Percentiles rank a stretch among this genome's conserved stretches.
These are phyloP conservation scores for Leptographium radiaticola DNA, from an alignment of 2,329 filamentous ascomycete species.

Conservation along the genomic window DNA sequence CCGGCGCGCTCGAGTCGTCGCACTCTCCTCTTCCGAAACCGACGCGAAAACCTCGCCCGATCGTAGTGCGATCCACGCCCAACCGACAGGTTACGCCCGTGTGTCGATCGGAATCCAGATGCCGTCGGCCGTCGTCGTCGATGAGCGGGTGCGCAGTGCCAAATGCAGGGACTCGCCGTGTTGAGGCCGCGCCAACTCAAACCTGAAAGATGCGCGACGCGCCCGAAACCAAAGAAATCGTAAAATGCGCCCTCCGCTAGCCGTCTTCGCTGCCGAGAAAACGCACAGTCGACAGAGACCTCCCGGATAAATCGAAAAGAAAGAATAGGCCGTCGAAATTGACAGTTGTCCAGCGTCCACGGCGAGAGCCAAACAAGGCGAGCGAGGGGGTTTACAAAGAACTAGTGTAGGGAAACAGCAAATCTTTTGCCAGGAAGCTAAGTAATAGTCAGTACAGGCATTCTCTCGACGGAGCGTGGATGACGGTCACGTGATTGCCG, in stretches of 20 bases:
- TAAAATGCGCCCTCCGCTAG: not conserved
- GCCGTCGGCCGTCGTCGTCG: not conserved
- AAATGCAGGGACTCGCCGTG: not conserved
- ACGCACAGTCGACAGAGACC: too few species aligned
- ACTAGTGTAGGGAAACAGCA: not conserved
- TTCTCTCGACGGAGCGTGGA: not conserved
- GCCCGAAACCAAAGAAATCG: not conserved
- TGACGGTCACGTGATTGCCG: not conserved
- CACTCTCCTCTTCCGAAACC: not conserved
- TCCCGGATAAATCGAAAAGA: not conserved
- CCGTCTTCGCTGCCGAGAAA: too few species aligned
- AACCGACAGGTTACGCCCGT: too few species aligned
- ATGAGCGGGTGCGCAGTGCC: not conserved
- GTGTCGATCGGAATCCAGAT: not conserved
- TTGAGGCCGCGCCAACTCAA: not conserved
- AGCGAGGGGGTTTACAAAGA: not conserved
- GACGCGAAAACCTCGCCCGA: too few species aligned
- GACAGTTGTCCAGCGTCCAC: not conserved
- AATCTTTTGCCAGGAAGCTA: not conserved
- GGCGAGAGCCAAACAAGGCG: not conserved
- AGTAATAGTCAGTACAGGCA: not conserved
- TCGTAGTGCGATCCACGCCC: too few species aligned
- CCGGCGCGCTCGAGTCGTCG: not conserved
- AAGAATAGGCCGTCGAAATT: not conserved
- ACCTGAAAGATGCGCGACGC: not conserved